These are phyloP conservation scores for Yamadazyma mexicana DNA, from an alignment of 1,139 yeast species.

Conservation along the genomic window DNA sequence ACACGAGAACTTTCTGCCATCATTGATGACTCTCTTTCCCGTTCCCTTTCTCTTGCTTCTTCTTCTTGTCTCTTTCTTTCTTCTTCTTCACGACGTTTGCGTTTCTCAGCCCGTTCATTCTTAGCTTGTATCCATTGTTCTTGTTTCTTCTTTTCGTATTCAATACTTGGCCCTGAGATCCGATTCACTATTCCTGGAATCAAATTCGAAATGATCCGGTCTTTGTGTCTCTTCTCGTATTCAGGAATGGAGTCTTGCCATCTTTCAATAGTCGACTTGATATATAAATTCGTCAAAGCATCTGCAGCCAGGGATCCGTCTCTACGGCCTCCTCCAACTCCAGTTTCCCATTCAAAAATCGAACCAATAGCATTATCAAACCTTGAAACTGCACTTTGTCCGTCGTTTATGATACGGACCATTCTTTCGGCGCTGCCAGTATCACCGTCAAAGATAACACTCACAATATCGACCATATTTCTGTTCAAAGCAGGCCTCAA, in stretches of 20 bases:
- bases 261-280: slow-evolving; percentile 64
- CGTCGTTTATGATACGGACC: slow-evolving; percentile 11
- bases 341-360: slow-evolving; percentile 20
- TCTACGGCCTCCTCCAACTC: slow-evolving; percentile 8
- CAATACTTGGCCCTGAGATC: slow-evolving; percentile 50
- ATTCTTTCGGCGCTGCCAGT: slow-evolving; percentile 20
- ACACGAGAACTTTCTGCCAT: slow-evolving; percentile 18
- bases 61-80: slow-evolving; percentile 37
- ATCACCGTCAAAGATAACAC: slow-evolving; percentile 17
- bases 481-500: slow-evolving; percentile 22
- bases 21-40: slow-evolving; percentile 18
- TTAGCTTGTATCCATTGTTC: slow-evolving; percentile 30
- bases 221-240: slow-evolving; percentile 45
- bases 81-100: slow-evolving; percentile 29
- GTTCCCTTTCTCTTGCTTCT: slow-evolving; percentile 34
- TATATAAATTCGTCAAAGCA: slow-evolving; percentile 26
- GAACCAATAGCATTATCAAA: slow-evolving; percentile 31
- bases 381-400: slow-evolving; percentile 10
- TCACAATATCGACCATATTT: slow-evolving; percentile 20
- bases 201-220: slow-evolving; percentile 42
- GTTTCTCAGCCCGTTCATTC: slow-evolving; percentile 27
- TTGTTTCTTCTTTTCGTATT: slow-evolving; percentile 31
- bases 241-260: slow-evolving; percentile 64
- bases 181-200: slow-evolving; percentile 52
- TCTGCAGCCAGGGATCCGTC: slow-evolving; percentile 11